These are phyloP conservation scores for Striga asiatica DNA, from an alignment of 257 asterid genomes.

Conservation along the genomic window DNA sequence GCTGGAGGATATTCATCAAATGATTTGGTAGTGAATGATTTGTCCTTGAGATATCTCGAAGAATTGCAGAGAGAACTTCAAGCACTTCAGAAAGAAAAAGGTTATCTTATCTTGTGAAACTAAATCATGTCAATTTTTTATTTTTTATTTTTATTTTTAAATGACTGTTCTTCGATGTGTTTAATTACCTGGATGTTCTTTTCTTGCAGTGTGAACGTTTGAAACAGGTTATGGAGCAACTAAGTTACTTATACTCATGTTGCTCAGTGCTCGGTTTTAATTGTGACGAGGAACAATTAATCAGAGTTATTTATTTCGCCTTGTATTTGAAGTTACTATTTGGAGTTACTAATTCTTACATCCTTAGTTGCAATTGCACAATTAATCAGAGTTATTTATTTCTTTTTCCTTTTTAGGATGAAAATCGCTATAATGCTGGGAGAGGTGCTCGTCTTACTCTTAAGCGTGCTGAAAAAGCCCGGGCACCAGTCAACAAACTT, in stretches of 20 bases:
- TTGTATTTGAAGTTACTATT: too few species aligned
- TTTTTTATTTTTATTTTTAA: constrained; percentile 4
- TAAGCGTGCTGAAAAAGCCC: constrained; percentile 97
- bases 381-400: constrained; percentile 14
- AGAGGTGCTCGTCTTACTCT: constrained; percentile 93
- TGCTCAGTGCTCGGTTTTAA: constrained; percentile 92
- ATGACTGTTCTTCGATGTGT: constrained; percentile 9
- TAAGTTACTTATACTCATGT: constrained; percentile 53
- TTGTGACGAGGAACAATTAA: constrained; percentile 50
- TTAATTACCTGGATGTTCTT: too few species aligned
- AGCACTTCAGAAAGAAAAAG: too few species aligned
- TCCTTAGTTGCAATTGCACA: constrained; percentile 2
- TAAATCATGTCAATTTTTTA: too few species aligned
- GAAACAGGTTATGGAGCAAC: constrained; percentile 59
- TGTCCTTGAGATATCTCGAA: too few species aligned
- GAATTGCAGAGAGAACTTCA: too few species aligned
- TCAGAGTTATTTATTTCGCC: constrained; percentile 60
- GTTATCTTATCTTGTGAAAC: too few species aligned
- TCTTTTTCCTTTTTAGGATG: constrained; percentile 47
- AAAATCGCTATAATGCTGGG: constrained; percentile 95
- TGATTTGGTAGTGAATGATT: constrained; percentile 16
- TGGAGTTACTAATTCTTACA: constrained; percentile 3
- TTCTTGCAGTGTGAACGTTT: constrained; percentile 79
- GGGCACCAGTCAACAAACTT: constrained; percentile 74
- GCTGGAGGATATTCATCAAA: constrained; percentile 25